These are phyloP conservation scores for Talaromyces nanjingensis DNA, from an alignment of 495 filamentous ascomycete genomes.

Conservation along the genomic window DNA sequence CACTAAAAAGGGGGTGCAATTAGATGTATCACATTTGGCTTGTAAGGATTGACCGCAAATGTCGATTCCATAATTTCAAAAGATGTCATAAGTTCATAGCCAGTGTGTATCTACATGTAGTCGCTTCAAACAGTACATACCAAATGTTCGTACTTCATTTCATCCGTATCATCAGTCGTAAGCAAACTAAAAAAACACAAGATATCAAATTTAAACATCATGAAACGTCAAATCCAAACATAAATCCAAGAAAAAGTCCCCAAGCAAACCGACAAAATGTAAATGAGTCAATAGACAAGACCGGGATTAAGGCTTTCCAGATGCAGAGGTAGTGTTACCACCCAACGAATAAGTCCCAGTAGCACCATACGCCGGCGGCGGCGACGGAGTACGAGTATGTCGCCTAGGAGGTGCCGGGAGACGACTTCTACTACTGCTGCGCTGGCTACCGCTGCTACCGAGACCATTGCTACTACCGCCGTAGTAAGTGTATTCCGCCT, in stretches of 20 bases:
- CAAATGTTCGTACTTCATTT: not conserved
- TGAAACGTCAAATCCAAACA: not conserved
- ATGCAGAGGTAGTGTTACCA: conserved; percentile 25
- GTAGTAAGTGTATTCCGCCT: conserved; percentile 4
- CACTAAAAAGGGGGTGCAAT: not conserved
- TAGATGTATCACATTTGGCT: not conserved
- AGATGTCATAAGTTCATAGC: too few species aligned
- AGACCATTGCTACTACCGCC: not conserved
- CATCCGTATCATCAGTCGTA: not conserved
- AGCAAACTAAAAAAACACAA: not conserved
- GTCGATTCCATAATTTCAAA: too few species aligned
- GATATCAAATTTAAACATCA: not conserved
- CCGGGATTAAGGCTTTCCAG: conserved; percentile 23
- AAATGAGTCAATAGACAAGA: not conserved
- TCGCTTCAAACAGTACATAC: not conserved
- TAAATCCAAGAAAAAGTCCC: not conserved
- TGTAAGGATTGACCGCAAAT: not conserved
- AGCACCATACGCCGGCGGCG: conserved; percentile 38
- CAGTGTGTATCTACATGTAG: too few species aligned
- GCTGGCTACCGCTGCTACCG: not conserved
- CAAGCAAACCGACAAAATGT: not conserved
- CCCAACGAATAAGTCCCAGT: conserved; percentile 28
- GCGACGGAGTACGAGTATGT: conserved; percentile 27
- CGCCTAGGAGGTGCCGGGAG: conserved; percentile 11
- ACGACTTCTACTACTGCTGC: not conserved